Evolutionary conservation across 2,329 filamentous ascomycete genomes (phyloP).

Genomic region (Neofusicoccum ribis): DNA sequence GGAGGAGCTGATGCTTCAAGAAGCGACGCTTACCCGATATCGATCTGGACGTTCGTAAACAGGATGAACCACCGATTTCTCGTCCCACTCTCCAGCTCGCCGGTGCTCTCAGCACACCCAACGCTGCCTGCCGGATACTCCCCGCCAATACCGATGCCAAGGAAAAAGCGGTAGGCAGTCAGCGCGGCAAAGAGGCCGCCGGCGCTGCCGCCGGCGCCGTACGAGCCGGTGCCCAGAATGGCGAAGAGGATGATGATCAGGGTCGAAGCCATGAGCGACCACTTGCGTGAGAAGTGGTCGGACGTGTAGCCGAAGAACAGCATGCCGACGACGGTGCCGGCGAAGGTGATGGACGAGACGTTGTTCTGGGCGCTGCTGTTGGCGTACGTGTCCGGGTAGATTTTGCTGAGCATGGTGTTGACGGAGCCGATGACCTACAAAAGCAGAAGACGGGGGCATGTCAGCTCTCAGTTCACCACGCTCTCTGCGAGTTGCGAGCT

Average conservation of each 20-base stretch:
- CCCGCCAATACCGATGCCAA: conserved; percentile 69
- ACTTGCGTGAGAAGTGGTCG: conserved; percentile 61
- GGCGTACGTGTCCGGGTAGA: conserved; percentile 72
- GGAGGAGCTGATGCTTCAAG: no score
- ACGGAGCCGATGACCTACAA: conserved; percentile 80
- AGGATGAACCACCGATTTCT: conserved; percentile 82
- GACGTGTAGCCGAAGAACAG: conserved; percentile 77
- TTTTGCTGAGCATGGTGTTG: conserved; percentile 67
- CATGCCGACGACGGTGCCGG: conserved; percentile 80
- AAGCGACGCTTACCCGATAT: conserved; percentile 55
- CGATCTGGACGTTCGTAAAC: conserved; percentile 87
- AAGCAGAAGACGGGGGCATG: no score
- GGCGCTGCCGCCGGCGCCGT: conserved; percentile 67
- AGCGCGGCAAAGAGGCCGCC: conserved; percentile 75
- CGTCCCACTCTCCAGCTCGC: conserved; percentile 75
- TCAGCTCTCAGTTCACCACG: no score
- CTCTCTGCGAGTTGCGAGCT: no score
- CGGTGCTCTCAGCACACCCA: conserved; percentile 78
- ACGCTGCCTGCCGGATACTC: conserved; percentile 85
- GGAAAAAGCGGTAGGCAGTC: conserved; percentile 81
- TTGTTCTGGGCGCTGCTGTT: conserved; percentile 69
- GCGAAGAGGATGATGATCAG: conserved; percentile 84
- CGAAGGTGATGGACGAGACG: conserved; percentile 80
- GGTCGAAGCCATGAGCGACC: conserved; percentile 78
- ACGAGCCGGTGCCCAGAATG: conserved; percentile 73